Percentiles rank a stretch among this genome's conserved stretches.
Conservation (phyloP, 2,329 filamentous ascomycete species). For the Colletotrichum chlorophyti region DNA sequence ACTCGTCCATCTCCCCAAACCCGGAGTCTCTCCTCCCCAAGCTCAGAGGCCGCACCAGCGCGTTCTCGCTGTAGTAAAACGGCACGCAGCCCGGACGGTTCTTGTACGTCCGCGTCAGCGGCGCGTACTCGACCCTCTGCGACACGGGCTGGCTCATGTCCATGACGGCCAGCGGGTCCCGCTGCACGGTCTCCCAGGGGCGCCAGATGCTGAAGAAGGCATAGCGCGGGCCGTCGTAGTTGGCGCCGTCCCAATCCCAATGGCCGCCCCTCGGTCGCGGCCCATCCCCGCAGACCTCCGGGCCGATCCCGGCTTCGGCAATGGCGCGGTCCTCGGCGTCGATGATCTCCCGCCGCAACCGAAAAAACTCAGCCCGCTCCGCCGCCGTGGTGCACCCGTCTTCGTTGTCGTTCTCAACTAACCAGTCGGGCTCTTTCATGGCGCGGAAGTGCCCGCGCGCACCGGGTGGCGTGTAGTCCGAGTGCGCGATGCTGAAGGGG, state of each 20-base stretch:
- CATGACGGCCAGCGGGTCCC: constrained; percentile 16
- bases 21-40: constrained; percentile 1
- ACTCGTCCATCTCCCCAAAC: not conserved
- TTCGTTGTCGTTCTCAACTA: not conserved
- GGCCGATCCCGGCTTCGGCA: not conserved
- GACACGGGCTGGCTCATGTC: constrained; percentile 9
- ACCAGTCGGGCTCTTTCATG: constrained; percentile 5
- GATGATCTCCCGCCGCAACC: constrained; percentile 3
- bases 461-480: constrained; percentile 14
- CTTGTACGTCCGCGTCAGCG: constrained; percentile 9
- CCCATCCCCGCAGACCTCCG: not conserved
- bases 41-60: not conserved
- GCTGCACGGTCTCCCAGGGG: constrained; percentile 1
- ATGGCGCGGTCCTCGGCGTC: constrained; percentile 11
- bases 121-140: not conserved
- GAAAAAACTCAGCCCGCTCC: not conserved
- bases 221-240: constrained; percentile 12
- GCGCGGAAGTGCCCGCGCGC: constrained; percentile 17
- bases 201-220: constrained; percentile 18
- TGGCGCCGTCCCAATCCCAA: constrained; percentile 16
- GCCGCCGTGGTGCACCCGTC: not conserved
- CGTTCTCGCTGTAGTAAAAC: constrained; percentile 19
- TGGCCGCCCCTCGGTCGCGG: not conserved
- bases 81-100: not conserved
- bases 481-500: constrained; percentile 13